A percentile compares a stretch with the other conserved stretches of the same genome.
phyloP scores from a whole-genome alignment of 1,284 basidiomycete genomes.

The Inonotus obliquus region DNA sequence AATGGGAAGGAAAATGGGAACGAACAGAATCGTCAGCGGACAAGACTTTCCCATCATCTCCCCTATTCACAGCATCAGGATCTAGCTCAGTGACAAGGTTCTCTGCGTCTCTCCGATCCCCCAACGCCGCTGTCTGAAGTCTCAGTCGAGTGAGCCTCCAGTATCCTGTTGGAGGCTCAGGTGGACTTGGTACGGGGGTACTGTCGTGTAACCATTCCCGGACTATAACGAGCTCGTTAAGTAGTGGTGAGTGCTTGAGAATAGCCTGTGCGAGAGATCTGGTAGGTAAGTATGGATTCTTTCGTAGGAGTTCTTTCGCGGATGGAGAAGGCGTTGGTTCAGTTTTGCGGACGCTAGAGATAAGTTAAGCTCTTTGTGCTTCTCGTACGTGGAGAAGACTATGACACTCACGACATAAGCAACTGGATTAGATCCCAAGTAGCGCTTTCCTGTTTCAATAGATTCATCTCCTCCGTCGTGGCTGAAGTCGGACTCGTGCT shows the following conservation, averaged over 20 bases:
- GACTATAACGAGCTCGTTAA: conserved; percentile 70
- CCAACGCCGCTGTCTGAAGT: conserved; percentile 57
- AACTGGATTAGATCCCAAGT: conserved; percentile 80
- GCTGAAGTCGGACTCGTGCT: not conserved
- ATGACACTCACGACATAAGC: conserved; percentile 53
- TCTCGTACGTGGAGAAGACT: not conserved
- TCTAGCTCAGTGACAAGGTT: conserved; percentile 66
- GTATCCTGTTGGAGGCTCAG: conserved; percentile 73
- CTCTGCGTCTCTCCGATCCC: conserved; percentile 36
- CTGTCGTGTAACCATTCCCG: conserved; percentile 81
- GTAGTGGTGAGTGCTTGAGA: conserved; percentile 52
- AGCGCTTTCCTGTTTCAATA: conserved; percentile 68
- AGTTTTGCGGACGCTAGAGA: conserved; percentile 56
- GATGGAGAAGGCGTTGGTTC: conserved; percentile 41
- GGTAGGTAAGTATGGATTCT: conserved; percentile 78
- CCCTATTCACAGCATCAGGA: conserved; percentile 64
- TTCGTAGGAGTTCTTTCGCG: conserved; percentile 47
- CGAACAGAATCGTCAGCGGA: conserved; percentile 71
- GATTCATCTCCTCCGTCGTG: conserved; percentile 49
- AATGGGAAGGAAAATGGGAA: conserved; percentile 11
- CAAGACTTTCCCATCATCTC: conserved; percentile 43
- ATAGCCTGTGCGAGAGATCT: conserved; percentile 67
- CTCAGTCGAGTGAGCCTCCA: conserved; percentile 78
- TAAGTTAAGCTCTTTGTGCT: not conserved
- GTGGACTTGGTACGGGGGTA: conserved; percentile 50